phyloP scores from a whole-genome alignment of 805 yeast genomes.

The Yamadazyma laniorum region DNA sequence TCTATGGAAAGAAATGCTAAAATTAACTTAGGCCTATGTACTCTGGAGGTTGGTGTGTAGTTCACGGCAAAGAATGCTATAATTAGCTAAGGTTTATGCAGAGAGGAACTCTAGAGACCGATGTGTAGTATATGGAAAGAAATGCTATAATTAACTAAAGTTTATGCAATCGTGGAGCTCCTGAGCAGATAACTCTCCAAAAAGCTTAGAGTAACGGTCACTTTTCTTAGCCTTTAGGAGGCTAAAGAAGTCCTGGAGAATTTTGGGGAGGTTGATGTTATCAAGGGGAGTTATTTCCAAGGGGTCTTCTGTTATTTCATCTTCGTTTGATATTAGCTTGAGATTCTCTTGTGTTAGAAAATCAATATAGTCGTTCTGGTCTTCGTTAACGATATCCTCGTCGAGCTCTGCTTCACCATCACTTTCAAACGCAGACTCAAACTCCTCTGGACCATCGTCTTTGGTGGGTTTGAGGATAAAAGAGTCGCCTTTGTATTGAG shows the following conservation, averaged over 20 bases:
- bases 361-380: slow-evolving; percentile 24
- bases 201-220: slow-evolving; percentile 45
- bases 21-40: no score
- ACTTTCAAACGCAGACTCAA: background rate
- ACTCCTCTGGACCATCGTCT: slow-evolving; percentile 5
- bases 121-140: no score
- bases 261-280: slow-evolving; percentile 54
- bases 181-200: slow-evolving; percentile 22
- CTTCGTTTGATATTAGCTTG: slow-evolving; percentile 50
- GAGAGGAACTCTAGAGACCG: no score
- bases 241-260: slow-evolving; percentile 56
- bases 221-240: slow-evolving; percentile 47
- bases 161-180: slow-evolving; percentile 4
- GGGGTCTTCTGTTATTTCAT: slow-evolving; percentile 72
- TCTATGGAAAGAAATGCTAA: no score
- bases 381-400: slow-evolving; percentile 12
- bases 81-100: no score
- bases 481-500: slow-evolving; percentile 10
- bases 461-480: background rate
- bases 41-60: no score
- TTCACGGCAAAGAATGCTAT: no score
- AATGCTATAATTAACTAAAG: no score
- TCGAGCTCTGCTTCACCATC: slow-evolving; percentile 2
- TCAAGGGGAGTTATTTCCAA: slow-evolving; percentile 77
- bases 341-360: slow-evolving; percentile 26